phyloP scores from a whole-genome alignment of 805 yeast species.

The Candida hungchunana region DNA sequence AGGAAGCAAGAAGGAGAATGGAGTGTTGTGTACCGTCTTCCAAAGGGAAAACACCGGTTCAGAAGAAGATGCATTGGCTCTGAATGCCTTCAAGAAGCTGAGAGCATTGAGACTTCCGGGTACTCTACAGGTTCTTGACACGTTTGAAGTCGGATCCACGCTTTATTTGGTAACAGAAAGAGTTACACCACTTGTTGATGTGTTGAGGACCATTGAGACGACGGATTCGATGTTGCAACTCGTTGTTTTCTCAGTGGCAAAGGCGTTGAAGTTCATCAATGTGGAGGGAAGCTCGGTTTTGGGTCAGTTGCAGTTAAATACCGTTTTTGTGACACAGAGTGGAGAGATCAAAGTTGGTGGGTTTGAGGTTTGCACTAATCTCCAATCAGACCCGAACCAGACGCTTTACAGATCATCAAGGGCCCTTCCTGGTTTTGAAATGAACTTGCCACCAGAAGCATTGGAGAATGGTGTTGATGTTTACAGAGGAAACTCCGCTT shows the following conservation, averaged over 20 bases:
- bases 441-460: conserved; percentile 53
- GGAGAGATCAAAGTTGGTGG: conserved; percentile 90
- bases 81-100: conserved; percentile 41
- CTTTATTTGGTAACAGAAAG: conserved; percentile 66
- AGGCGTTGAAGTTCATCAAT: conserved; percentile 54
- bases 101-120: conserved; percentile 69
- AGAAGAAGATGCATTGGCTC: conserved; percentile 35
- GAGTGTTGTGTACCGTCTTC: conserved; percentile 56
- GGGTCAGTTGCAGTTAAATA: conserved; percentile 53
- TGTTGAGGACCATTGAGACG: conserved; percentile 31
- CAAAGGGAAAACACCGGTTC: conserved; percentile 48
- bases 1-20: conserved; percentile 49
- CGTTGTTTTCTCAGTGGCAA: conserved; percentile 54
- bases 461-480: conserved; percentile 40
- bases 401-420: conserved; percentile 33
- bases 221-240: conserved; percentile 38
- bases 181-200: conserved; percentile 46
- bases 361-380: conserved; percentile 59
- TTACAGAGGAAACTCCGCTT: conserved; percentile 29
- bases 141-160: conserved; percentile 53
- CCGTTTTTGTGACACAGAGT: conserved; percentile 57
- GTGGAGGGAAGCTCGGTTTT: conserved; percentile 52
- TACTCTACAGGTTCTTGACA: conserved; percentile 56
- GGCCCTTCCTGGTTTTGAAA: conserved; percentile 29
- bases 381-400: conserved; percentile 31